These are phyloP conservation scores for Coemansia sp. DNA, from an alignment of 192 early-diverging fungal species.

Conservation along the genomic window DNA sequence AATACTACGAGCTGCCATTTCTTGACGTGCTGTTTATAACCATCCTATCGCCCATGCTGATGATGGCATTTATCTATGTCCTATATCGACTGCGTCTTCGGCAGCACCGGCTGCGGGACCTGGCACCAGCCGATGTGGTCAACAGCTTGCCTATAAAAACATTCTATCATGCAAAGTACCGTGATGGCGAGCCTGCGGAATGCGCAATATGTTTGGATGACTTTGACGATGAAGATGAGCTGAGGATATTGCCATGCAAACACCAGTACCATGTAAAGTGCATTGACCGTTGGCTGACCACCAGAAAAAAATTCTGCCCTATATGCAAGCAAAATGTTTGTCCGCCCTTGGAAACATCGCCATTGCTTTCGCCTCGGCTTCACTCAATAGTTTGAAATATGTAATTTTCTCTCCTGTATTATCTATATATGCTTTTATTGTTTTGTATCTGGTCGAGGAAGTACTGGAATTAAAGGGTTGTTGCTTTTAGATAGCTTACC, in stretches of 20 bases:
- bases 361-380: conserved; percentile 42
- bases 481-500: conserved; percentile 47
- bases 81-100: conserved; percentile 71
- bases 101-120: conserved; percentile 67
- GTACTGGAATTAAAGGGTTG: conserved; percentile 47
- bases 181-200: conserved; percentile 72
- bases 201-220: conserved; percentile 96
- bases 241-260: conserved; percentile 78
- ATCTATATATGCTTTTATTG: background rate
- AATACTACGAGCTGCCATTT: conserved; percentile 62
- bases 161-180: conserved; percentile 61
- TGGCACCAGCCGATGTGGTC: conserved; percentile 74
- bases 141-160: conserved; percentile 68
- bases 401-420: background rate
- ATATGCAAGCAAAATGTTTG: conserved; percentile 72
- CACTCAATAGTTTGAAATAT: conserved; percentile 32
- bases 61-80: conserved; percentile 73
- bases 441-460: conserved; percentile 36
- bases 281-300: conserved; percentile 90
- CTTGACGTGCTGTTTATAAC: conserved; percentile 80
- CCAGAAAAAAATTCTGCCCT: conserved; percentile 73
- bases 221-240: conserved; percentile 72
- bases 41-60: conserved; percentile 75
- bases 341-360: conserved; percentile 35
- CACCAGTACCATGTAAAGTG: conserved; percentile 89